Evolutionary conservation across 306 rosid species (phyloP), one percentile per base, ranked within the genome.

Genomic region (Luffa aegyptiaca): DNA sequence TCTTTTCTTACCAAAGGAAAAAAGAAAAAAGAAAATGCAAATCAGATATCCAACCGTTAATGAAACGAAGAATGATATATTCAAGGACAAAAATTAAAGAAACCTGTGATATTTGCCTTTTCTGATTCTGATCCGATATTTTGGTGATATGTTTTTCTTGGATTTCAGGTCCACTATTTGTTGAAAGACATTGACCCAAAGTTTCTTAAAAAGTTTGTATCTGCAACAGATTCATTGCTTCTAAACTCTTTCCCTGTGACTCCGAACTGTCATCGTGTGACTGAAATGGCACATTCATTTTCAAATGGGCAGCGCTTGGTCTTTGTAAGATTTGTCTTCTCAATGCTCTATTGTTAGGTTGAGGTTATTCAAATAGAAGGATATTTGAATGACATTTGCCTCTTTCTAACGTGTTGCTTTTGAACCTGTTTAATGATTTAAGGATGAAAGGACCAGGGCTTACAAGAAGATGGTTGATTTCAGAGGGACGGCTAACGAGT

Each of bases 401-500:
- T 66, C 66, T 72, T 72, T 82, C 84, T 89, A 37, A 73, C 66
- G 8, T 79, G 51, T 72, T 68, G 83, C 55, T 80, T 78, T 73
- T 36, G 74, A 61, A 65, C 77, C 52, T 87, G 72, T 81, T 83
- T 80, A 48, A 88, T 75, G 77, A 65, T 76, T 79, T 55, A 82
- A 96, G 99, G 99, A 93, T 79, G 88, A 91, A 56, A 87, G 98
- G 81, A 96, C 98, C 51, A 85, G 90, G 57, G 89, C 88, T 64
- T 90, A 85, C 72, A 93, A 86, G 86, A 93, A 89, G 82, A 75
- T 96, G 83, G 90, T 96, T 79, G 92, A 86, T 81, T 96, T 93
- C 80, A 90, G 97, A 85, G 99, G 98, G 72, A 78, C 85, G 64
- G 89, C 94, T 10, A 86, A 87, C 74, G 96, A 93, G 86, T 84